These are phyloP conservation scores for Patellifolia procumbens DNA, from an alignment of 179 eudicot species.

Conservation along the genomic window DNA sequence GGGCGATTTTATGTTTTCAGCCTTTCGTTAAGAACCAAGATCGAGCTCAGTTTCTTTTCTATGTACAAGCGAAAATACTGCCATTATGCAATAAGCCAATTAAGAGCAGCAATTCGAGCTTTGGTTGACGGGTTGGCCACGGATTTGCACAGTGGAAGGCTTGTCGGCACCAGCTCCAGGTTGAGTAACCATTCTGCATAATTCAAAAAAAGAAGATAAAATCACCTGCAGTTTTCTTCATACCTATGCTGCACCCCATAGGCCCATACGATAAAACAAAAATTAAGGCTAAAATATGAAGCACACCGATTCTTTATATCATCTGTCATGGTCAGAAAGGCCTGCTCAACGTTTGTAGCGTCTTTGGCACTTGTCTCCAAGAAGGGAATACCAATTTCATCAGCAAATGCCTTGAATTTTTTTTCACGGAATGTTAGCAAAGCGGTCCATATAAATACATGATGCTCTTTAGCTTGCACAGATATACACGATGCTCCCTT, in stretches of 20 bases:
- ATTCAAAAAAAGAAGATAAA: background rate
- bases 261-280: background rate
- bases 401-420: constrained; percentile 21
- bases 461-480: background rate
- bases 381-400: constrained; percentile 32
- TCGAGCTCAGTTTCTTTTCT: background rate
- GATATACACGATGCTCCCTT: too few species aligned
- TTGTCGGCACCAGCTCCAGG: constrained; percentile 18
- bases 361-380: constrained; percentile 35
- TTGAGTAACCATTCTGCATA: constrained; percentile 31
- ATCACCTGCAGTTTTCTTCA: background rate
- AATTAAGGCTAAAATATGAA: background rate
- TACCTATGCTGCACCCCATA: background rate
- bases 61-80: constrained; percentile 4
- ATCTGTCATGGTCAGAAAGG: constrained; percentile 30
- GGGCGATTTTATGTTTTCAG: too few species aligned
- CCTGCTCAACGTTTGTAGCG: constrained; percentile 31
- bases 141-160: constrained; percentile 22
- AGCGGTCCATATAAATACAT: too few species aligned
- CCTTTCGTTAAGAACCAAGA: too few species aligned
- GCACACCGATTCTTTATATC: constrained; percentile 29
- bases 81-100: background rate
- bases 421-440: background rate
- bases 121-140: constrained; percentile 27
- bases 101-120: constrained; percentile 32